Base-by-base conservation (phyloP, 257 asterid genomes). In the Handroanthus guayacan region DNA sequence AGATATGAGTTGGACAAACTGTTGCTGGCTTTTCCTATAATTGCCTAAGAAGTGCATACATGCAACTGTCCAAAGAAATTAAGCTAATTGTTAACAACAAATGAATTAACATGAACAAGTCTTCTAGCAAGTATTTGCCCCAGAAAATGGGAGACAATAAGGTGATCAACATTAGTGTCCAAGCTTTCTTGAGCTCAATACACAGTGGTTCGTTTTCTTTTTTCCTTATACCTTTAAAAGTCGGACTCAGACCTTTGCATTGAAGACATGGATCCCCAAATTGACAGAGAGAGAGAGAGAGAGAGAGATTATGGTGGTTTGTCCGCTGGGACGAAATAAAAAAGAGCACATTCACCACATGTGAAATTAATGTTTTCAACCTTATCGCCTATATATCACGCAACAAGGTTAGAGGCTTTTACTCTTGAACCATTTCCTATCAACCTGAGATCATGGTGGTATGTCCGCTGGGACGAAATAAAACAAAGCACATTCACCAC, bases 111-210 rank as follows among this genome's bases (percentile, higher is more conserved):
- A 25, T 25, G 1, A 25, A 25, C 31, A 25, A 25, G 31, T 25
- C 31, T 25, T 25, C 31, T 25, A 25, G 31, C 31, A 25, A 25
- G 31, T 25, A 25, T 25, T 25, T 25, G 0, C 0, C 31, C 31
- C 31, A 25, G 31, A 44, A 44, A 44, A 31, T 1, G 3, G 43
- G 43, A 25, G 66, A 44, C 66, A 31, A 60, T 60, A 12, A 36
- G 17, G 67, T 37, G 20, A 62, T 12, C 45, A 62, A 4, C 14
- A 62, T 62, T 9, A 62, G 20, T 62, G 20, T 62, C 2, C 48
- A 62, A 62, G 67, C 47, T 36, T 62, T 62, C 67, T 34, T 14
- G 37, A 62, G 18, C 16, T 54, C 16, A 37, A 36, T 70, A 13
- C 12, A 14, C 20, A 38, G 37, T 8, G 5, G 8, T 36, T 31